Conservation (phyloP, 495 filamentous ascomycete species). For the Aspergillus nanangensis region DNA sequence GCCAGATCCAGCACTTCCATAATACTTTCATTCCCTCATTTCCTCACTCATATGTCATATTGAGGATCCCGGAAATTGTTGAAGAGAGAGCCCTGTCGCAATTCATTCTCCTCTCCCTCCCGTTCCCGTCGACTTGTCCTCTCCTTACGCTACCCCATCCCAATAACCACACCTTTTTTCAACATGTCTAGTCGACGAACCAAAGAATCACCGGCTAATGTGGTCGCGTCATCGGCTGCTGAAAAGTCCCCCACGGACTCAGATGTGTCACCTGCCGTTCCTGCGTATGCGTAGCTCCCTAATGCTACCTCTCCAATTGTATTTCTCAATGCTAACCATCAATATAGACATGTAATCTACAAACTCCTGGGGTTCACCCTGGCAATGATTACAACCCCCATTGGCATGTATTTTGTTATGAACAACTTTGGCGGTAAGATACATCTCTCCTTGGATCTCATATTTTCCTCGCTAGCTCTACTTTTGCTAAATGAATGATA, state of each 20-base stretch:
- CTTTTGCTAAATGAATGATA: not conserved
- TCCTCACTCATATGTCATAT: too few relatives aligned
- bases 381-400: slow-evolving; percentile 82
- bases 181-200: slow-evolving; percentile 33
- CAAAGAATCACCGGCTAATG: slow-evolving; percentile 32
- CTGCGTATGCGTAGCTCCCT: slow-evolving; percentile 51
- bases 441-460: too few relatives aligned
- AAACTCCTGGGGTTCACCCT: slow-evolving; percentile 87
- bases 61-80: not conserved
- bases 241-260: slow-evolving; percentile 21
- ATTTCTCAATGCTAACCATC: not conserved
- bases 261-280: slow-evolving; percentile 62
- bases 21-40: too few relatives aligned
- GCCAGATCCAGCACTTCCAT: not conserved
- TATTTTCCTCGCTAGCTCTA: not conserved
- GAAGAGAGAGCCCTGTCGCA: not conserved
- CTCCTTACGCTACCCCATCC: too few relatives aligned
- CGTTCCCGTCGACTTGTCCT: too few relatives aligned
- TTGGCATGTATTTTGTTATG: slow-evolving; percentile 82
- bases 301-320: slow-evolving; percentile 2
- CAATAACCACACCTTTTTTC: not conserved
- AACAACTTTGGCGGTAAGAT: slow-evolving; percentile 72
- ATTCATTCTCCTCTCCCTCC: too few relatives aligned
- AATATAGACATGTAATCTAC: slow-evolving; percentile 70
- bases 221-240: slow-evolving; percentile 20